Evolutionary conservation across 371 early-diverging fungal genomes (phyloP).

Genomic region (Mucor circinelloides): DNA sequence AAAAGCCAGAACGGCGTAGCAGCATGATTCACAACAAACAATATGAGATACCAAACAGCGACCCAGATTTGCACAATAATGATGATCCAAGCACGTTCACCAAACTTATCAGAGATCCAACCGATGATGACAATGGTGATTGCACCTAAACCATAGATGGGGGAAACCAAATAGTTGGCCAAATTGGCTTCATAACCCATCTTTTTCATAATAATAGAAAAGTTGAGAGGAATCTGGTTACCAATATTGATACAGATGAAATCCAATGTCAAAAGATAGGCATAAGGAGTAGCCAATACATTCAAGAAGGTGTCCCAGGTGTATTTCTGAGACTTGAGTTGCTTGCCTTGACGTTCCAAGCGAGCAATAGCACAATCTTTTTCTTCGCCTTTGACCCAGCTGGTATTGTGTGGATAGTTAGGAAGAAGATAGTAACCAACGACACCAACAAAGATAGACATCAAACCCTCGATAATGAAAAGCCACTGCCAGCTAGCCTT

Average conservation of each 20-base stretch:
- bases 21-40: slow-evolving; percentile 17
- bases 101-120: slow-evolving; percentile 15
- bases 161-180: slow-evolving; percentile 5
- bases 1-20: slow-evolving; percentile 12
- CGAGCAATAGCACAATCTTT: slow-evolving; percentile 3
- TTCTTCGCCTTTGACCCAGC: slow-evolving; percentile 3
- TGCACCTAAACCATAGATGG: not conserved
- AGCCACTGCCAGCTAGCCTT: slow-evolving; percentile 24
- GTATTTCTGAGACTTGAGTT: slow-evolving; percentile 4
- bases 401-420: slow-evolving; percentile 8
- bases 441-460: slow-evolving; percentile 8
- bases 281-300: slow-evolving; percentile 6
- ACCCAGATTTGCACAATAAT: slow-evolving; percentile 14
- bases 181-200: not conserved
- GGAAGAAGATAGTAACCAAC: slow-evolving; percentile 11
- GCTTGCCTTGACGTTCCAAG: slow-evolving; percentile 6
- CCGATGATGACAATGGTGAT: slow-evolving; percentile 9
- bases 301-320: slow-evolving; percentile 6
- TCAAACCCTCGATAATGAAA: slow-evolving; percentile 23
- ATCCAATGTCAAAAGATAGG: not conserved
- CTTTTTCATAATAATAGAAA: slow-evolving; percentile 6
- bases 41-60: slow-evolving; percentile 17
- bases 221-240: slow-evolving; percentile 8
- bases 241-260: slow-evolving; percentile 10
- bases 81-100: slow-evolving; percentile 15